Base-by-base conservation (phyloP, 23 red algal genomes). In the Gracilaria domingensis region DNA sequence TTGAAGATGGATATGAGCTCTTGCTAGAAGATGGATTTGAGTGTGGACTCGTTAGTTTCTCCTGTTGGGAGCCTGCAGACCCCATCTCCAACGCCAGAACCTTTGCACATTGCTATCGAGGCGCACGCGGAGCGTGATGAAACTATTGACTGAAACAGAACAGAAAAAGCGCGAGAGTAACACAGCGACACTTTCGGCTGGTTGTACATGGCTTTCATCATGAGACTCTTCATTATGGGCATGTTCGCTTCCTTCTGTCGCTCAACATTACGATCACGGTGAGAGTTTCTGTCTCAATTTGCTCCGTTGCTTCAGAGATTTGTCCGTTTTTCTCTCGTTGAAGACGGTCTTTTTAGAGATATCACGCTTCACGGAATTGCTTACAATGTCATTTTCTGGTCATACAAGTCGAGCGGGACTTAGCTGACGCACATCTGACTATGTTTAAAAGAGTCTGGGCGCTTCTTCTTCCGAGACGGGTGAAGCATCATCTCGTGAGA, bases 1-100 rank as follows among this genome's bases (percentile, higher is more conserved):
- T 92, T 62, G 89, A 92, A 60, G 71, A 92, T 69, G 89, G 84
- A 20, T 44, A 56, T 26, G 79, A 76, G 5, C 62, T 77, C 44
- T 34, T 59, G 34, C 78, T 67, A 11, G 89, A 83, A 48, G 56
- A 74, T 35, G 89, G 69, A 25, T 81, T 69, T 65, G 87, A 90
- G 25, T 56, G n/a, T 90, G 23, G 87, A 90, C 36, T 90, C 87
- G n/a, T 57, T 90, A 13, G 87, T 74, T 25, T 90, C 87, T 56
- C 87, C 87, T 12, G 44, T 90, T 5, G 87, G 87, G 26, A 90
- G 87, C 28, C 42, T 76, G 51, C 87, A 74, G 21, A 77, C 87
- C 13, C 87, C 86, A 47, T 69, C 79, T 65, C 58, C 79, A 11
- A 25, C n/a, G 21, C 34, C 58, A 64, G 49, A 8, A n/a, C 8